Percentiles rank a stretch among this genome's conserved stretches.
These are phyloP conservation scores for Lachancea nothofagi DNA, from an alignment of 805 yeast species.

Conservation along the genomic window DNA sequence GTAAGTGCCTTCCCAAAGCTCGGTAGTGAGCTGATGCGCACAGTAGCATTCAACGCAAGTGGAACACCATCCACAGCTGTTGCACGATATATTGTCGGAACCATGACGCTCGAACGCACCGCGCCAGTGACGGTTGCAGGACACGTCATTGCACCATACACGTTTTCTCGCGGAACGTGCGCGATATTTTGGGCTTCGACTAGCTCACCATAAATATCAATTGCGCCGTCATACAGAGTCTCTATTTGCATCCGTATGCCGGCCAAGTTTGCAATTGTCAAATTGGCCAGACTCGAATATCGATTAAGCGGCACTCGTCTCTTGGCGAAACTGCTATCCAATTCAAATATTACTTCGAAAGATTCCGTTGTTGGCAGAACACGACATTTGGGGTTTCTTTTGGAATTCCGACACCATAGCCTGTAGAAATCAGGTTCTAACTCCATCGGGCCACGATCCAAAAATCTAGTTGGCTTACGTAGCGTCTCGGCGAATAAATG, in stretches of 20 bases:
- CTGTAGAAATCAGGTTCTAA: constrained; percentile 31
- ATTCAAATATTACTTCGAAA: constrained; percentile 28
- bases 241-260: constrained; percentile 42
- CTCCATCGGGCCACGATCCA: constrained; percentile 27
- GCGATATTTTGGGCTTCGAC: constrained; percentile 26
- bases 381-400: constrained; percentile 10
- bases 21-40: constrained; percentile 8
- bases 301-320: neutral
- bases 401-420: constrained; percentile 21
- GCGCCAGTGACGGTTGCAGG: neutral
- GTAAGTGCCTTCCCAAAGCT: neutral
- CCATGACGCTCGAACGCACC: neutral
- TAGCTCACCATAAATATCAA: constrained; percentile 38
- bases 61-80: constrained; percentile 13
- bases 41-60: constrained; percentile 8
- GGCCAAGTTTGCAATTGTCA: constrained; percentile 1
- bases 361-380: constrained; percentile 23
- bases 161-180: constrained; percentile 9
- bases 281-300: neutral
- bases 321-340: constrained; percentile 3
- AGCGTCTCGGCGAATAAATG: constrained; percentile 37
- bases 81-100: constrained; percentile 14
- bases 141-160: constrained; percentile 10
- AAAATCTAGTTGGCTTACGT: constrained; percentile 37
- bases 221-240: constrained; percentile 33